phyloP scores from a whole-genome alignment of 768 basidiomycete genomes.

The Pisolithus sp. region DNA sequence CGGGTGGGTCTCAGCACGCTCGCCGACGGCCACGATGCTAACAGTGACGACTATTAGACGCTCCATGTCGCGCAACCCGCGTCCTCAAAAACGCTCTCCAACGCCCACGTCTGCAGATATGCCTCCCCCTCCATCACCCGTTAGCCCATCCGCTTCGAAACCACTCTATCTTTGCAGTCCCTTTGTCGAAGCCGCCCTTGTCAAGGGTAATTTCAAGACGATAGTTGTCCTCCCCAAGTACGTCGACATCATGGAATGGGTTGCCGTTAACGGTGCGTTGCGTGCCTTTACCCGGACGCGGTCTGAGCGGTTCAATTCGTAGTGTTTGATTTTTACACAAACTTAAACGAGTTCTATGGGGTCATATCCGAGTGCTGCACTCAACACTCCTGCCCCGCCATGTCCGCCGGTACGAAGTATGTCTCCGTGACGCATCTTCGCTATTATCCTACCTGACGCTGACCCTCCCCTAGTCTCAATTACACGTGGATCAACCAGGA shows the following conservation, averaged over 20 bases:
- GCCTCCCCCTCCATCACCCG: constrained; percentile 37
- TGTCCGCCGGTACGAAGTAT: constrained; percentile 84
- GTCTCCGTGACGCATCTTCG: constrained; percentile 21
- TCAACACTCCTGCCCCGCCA: constrained; percentile 80
- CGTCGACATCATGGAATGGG: constrained; percentile 95
- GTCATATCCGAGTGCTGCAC: constrained; percentile 92
- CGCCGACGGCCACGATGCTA: constrained; percentile 7
- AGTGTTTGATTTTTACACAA: constrained; percentile 98
- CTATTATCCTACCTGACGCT: neutral
- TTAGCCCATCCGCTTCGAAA: constrained; percentile 31
- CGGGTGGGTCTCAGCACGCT: constrained; percentile 42
- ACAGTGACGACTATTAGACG: constrained; percentile 36
- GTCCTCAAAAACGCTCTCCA: constrained; percentile 63
- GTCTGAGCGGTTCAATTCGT: neutral
- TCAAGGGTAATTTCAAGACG: constrained; percentile 98
- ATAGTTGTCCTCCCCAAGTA: constrained; percentile 96
- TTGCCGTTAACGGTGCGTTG: constrained; percentile 85
- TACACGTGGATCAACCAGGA: constrained; percentile 94
- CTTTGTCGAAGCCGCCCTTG: constrained; percentile 90
- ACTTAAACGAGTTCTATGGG: constrained; percentile 95
- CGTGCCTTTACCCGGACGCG: neutral
- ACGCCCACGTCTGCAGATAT: constrained; percentile 65
- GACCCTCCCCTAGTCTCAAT: constrained; percentile 53
- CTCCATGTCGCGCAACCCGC: constrained; percentile 70
- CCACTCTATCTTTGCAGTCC: constrained; percentile 89